Conservation (phyloP, 2,329 filamentous ascomycete genomes). For the Ascochyta pisi region DNA sequence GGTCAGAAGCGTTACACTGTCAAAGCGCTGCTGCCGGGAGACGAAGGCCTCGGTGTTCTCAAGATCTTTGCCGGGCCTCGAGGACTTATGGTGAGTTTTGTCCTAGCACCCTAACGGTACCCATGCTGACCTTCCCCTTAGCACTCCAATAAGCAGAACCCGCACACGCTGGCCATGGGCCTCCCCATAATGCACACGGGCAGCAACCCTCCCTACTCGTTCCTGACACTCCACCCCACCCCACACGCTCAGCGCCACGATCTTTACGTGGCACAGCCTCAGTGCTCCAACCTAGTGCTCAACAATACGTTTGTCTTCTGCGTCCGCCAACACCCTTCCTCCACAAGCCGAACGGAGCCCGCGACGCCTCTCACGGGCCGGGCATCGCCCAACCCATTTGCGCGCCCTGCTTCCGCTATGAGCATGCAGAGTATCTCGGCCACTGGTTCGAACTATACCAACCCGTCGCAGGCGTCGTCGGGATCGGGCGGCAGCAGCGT, state of each 20-base stretch:
- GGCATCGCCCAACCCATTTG: slow-evolving; percentile 59
- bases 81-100: slow-evolving; percentile 74
- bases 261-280: slow-evolving; percentile 94
- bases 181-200: slow-evolving; percentile 90
- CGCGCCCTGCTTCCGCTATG: slow-evolving; percentile 64
- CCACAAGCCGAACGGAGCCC: slow-evolving; percentile 50
- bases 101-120: not conserved
- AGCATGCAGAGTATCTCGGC: slow-evolving; percentile 65
- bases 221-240: slow-evolving; percentile 90
- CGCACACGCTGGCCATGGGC: slow-evolving; percentile 86
- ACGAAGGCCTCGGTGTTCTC: slow-evolving; percentile 85
- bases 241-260: slow-evolving; percentile 98
- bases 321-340: slow-evolving; percentile 88
- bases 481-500: slow-evolving; percentile 64
- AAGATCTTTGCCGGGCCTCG: slow-evolving; percentile 94
- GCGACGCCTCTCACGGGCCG: slow-evolving; percentile 52
- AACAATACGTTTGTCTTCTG: slow-evolving; percentile 99
- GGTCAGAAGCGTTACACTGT: slow-evolving; percentile 91
- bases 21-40: slow-evolving; percentile 88
- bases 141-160: slow-evolving; percentile 95
- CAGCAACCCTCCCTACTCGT: slow-evolving; percentile 93
- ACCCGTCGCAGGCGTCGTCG: slow-evolving; percentile 63
- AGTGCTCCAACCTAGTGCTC: slow-evolving; percentile 83
- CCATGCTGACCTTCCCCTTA: slow-evolving; percentile 31
- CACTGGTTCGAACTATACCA: slow-evolving; percentile 59